phyloP scores from a whole-genome alignment of 2,329 filamentous ascomycete genomes.

The Colletotrichum horii region DNA sequence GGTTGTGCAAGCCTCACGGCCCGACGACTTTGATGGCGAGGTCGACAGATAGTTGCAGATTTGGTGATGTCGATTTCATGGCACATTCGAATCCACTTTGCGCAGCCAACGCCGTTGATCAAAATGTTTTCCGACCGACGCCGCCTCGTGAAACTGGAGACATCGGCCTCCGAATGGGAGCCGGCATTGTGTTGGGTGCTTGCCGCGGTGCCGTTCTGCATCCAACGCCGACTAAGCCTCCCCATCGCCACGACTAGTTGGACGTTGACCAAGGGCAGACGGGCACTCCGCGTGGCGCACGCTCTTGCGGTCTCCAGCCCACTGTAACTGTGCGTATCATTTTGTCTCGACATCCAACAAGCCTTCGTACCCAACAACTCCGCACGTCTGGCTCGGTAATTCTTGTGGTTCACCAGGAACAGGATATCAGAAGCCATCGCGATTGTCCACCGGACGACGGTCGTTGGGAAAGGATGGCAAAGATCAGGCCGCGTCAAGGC shows the following conservation, averaged over 20 bases:
- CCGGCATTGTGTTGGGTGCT: background rate
- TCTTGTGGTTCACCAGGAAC: background rate
- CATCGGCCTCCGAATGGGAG: background rate
- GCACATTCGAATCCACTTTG: background rate
- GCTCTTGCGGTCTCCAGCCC: background rate
- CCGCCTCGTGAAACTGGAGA: background rate
- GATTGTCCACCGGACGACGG: background rate
- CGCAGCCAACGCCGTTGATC: background rate
- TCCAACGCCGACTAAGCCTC: conserved; percentile 15
- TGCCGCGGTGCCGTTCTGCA: conserved; percentile 1
- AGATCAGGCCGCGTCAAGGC: conserved; percentile 9
- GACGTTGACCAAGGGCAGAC: conserved; percentile 2
- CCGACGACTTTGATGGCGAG: background rate
- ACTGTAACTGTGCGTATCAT: background rate
- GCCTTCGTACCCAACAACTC: background rate
- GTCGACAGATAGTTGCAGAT: background rate
- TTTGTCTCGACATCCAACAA: background rate
- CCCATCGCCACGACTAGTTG: background rate
- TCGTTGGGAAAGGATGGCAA: background rate
- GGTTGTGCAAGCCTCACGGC: background rate
- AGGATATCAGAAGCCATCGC: background rate
- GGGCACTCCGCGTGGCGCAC: conserved; percentile 18
- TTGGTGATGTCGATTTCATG: background rate
- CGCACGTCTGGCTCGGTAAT: background rate
- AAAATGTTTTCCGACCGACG: background rate